These are phyloP conservation scores for Candida jianshihensis DNA, from an alignment of 805 yeast genomes.

Conservation along the genomic window DNA sequence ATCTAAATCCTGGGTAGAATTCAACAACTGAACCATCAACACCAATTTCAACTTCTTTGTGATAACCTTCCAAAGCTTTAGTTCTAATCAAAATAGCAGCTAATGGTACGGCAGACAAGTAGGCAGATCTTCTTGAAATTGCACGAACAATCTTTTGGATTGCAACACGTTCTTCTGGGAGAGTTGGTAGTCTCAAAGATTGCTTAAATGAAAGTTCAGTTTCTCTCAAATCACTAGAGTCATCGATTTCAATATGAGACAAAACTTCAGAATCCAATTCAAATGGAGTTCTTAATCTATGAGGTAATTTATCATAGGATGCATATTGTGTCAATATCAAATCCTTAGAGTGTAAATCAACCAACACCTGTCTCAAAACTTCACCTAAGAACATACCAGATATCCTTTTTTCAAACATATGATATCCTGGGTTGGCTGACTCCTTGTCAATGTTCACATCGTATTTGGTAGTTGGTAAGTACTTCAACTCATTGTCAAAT, in stretches of 20 bases:
- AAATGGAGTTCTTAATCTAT: conserved; percentile 71
- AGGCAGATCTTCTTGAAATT: conserved; percentile 84
- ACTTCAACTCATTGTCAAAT: conserved; percentile 74
- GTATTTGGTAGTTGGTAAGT: conserved; percentile 72
- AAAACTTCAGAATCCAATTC: conserved; percentile 76
- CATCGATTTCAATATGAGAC: conserved; percentile 82
- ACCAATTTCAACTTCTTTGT: conserved; percentile 83
- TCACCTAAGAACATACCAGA: conserved; percentile 94
- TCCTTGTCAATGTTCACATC: conserved; percentile 64
- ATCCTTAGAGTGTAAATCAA: conserved; percentile 57
- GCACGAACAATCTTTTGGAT: conserved; percentile 72
- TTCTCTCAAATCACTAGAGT: conserved; percentile 61
- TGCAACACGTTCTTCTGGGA: conserved; percentile 61
- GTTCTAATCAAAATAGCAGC: conserved; percentile 73
- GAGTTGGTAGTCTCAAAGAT: conserved; percentile 62
- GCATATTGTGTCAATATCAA: conserved; percentile 52
- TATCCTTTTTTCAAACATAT: conserved; percentile 88
- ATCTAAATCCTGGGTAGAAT: conserved; percentile 85
- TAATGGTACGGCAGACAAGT: conserved; percentile 79
- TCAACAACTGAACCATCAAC: conserved; percentile 95
- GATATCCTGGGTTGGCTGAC: conserved; percentile 81
- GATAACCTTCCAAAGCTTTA: conserved; percentile 51
- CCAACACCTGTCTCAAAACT: conserved; percentile 63
- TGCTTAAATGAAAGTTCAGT: conserved; percentile 64
- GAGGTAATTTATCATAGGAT: conserved; percentile 35